Percentiles rank a stretch among this genome's conserved stretches.
Evolutionary conservation across 768 basidiomycete species (phyloP).

Genomic region (Mycena filopes): DNA sequence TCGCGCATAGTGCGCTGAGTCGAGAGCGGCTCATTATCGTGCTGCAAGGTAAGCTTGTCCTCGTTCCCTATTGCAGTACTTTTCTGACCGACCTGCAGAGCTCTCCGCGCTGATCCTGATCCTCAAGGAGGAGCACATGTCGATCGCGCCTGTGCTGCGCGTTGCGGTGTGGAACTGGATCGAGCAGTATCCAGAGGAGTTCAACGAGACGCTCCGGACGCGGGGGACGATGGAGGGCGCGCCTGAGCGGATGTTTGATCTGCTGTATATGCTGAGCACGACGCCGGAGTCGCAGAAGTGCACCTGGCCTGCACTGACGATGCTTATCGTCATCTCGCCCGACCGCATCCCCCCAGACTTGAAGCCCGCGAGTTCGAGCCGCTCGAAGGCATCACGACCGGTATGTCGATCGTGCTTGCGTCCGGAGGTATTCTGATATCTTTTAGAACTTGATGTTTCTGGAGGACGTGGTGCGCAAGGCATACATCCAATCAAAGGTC

Average conservation of each 20-base stretch:
- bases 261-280: slow-evolving; percentile 61
- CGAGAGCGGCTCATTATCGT: slow-evolving; percentile 73
- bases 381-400: slow-evolving; percentile 45
- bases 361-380: slow-evolving; percentile 26
- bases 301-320: slow-evolving; percentile 84
- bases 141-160: slow-evolving; percentile 78
- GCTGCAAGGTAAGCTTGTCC: slow-evolving; percentile 64
- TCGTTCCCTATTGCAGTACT: neutral
- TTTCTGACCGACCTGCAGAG: slow-evolving; percentile 54
- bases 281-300: slow-evolving; percentile 53
- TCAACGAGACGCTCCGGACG: slow-evolving; percentile 72
- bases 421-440: neutral
- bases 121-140: slow-evolving; percentile 81
- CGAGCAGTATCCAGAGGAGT: slow-evolving; percentile 80
- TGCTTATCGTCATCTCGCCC: slow-evolving; percentile 77
- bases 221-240: slow-evolving; percentile 80
- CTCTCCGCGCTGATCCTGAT: slow-evolving; percentile 84
- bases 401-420: too few relatives aligned
- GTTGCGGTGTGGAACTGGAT: slow-evolving; percentile 93
- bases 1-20: slow-evolving; percentile 83
- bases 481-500: slow-evolving; percentile 64
- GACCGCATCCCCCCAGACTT: slow-evolving; percentile 76
- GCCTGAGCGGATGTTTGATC: slow-evolving; percentile 88
- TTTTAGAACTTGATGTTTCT: slow-evolving; percentile 66
- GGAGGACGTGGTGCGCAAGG: slow-evolving; percentile 70